Evolutionary conservation across 768 basidiomycete genomes (phyloP), one percentile per base, ranked within the genome.

Genomic region (Lentinula aciculospora): DNA sequence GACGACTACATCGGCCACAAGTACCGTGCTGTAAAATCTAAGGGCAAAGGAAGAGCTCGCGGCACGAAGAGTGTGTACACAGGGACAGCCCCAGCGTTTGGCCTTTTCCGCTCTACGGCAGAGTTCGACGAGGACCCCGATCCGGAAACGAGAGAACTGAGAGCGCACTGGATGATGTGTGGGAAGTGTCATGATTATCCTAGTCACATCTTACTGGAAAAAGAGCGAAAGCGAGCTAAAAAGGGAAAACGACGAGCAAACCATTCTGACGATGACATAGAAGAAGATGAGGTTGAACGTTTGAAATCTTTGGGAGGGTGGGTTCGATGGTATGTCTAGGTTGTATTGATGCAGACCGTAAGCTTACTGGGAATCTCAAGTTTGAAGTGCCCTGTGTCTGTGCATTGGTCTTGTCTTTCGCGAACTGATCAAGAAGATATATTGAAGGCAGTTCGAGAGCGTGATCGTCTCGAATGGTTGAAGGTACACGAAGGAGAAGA

Each of bases 361-460:
- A 17, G 36, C 59, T 40, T 48, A 67, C 8, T 68, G 34, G 37
- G 32, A 8, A 50, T 65, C 48, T 27, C 51, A 57, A 92, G 90
- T 66, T 76, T 91, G 40, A 87, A 83, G 67, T 94, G 92, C 60
- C 86, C 89, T 13, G 82, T 92, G 44, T 76, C 79, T 21, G 82
- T 81, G 37, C 92, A 94, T 67, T 93, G 88, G 89, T 78, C 70
- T 36, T 94, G 91, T 67, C 73, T 94, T 27, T 79, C 85, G 13
- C 68, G 66, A 46, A 75, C 75, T 19, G 86, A 90, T 66, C 81
- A 83, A 36, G 85, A 88, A 34, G 88, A 92, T 61, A 86, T 94
- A 29, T 71, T 85, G 34, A 83, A 80, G 64, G 88, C 88, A 58
- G 81, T 81, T 19, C 76, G 76, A 42, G 76, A 79, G 42, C 76